Evolutionary conservation across 2,329 filamentous ascomycete genomes (phyloP).

Genomic region (Arachnomyces sp.): DNA sequence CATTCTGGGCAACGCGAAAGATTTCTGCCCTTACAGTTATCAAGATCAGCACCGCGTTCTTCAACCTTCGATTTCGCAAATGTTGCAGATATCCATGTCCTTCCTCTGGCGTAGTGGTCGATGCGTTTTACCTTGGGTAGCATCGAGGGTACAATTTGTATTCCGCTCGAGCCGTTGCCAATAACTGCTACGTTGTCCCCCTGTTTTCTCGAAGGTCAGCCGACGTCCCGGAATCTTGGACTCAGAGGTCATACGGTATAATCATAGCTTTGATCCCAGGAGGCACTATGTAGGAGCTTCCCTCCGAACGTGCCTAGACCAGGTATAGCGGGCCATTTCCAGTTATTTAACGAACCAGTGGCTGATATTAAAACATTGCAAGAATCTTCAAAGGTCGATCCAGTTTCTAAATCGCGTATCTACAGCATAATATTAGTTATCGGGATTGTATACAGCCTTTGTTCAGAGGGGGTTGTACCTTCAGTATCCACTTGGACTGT

Average conservation of each 20-base stretch:
- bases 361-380: slow-evolving; percentile 31
- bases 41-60: slow-evolving; percentile 17
- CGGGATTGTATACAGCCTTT: too few species aligned
- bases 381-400: slow-evolving; percentile 16
- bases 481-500: slow-evolving; percentile 29
- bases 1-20: neutral
- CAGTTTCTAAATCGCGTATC: slow-evolving; percentile 3
- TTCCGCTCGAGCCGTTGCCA: slow-evolving; percentile 33
- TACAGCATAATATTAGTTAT: too few species aligned
- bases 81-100: slow-evolving; percentile 24
- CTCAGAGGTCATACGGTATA: slow-evolving; percentile 17
- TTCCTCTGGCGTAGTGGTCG: slow-evolving; percentile 27
- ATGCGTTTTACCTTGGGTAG: slow-evolving; percentile 32
- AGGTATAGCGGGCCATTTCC: slow-evolving; percentile 39
- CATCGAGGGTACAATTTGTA: slow-evolving; percentile 34
- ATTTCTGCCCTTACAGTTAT: slow-evolving; percentile 20
- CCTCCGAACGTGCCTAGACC: slow-evolving; percentile 42
- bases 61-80: slow-evolving; percentile 21
- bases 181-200: slow-evolving; percentile 29
- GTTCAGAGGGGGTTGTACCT: slow-evolving; percentile 12
- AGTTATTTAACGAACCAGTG: slow-evolving; percentile 33
- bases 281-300: slow-evolving; percentile 37
- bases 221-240: neutral
- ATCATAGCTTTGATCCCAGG: slow-evolving; percentile 33
- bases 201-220: slow-evolving; percentile 7